Base-by-base conservation (phyloP, 1,139 yeast genomes). In the Yamadazyma diddensiae region DNA sequence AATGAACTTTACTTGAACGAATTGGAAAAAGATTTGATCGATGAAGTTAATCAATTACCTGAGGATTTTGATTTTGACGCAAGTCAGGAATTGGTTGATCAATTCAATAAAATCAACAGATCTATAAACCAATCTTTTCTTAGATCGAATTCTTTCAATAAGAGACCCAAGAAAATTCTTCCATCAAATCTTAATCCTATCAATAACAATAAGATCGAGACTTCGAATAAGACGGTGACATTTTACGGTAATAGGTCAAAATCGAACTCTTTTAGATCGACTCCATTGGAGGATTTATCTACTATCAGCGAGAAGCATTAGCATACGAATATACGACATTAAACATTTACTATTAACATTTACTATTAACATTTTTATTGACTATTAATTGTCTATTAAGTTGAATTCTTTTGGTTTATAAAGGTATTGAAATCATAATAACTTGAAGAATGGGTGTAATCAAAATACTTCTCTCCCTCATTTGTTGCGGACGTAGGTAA, bases 21-120 rank as follows among this genome's bases (percentile, higher is more conserved):
- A 2, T 39, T 61, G 23, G 70, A 67, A 34, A 58, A 62, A 26
- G 73, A 65, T 24, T 39, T 60, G 4, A 41, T 76, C 5, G 82
- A 76, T 46, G 82, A 77, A 51, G 63, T 74, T 16, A 77, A 79
- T 44, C 67, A 57, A 28, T 55, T 78, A 2, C 83, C 84, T 0
- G 82, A 75, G 47, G 84, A 78, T 43, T 77, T 56, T 45, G 79
- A 77, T 32, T 76, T 74, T 45, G 70, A 68, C 8, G 39, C 38
- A 9, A 53, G 57, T 14, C 54, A 55, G 14, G 49, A 39, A 9
- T 14, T 37, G 6, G 20, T 34, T 10, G 31, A 34, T 22, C 44
- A 39, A 26, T 36, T 46, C 29, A 35, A 45, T 33, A 28, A 26
- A 28, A 42, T 29, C 24, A 45, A 24, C 53, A 29, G 33, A 20